Conservation (phyloP, 441 rosid genomes). For the Adansonia madagascariensis region DNA sequence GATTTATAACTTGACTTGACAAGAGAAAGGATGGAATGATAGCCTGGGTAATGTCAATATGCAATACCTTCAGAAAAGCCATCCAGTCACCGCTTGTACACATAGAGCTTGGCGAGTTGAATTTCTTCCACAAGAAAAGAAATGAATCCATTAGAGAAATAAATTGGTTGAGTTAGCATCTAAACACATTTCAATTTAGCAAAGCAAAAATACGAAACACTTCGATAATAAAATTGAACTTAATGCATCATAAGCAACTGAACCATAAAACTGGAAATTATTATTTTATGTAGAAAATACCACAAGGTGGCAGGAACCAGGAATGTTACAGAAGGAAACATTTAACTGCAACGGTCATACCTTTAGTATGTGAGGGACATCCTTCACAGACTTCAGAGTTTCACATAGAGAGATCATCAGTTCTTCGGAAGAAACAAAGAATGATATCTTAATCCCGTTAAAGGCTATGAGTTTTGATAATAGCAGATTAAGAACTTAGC, state of each 20-base stretch:
- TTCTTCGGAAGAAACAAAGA: slow-evolving; percentile 79
- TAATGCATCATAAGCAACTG: slow-evolving; percentile 6
- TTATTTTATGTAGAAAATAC: slow-evolving; percentile 5
- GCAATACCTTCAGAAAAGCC: slow-evolving; percentile 80
- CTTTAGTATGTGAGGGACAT: slow-evolving; percentile 77
- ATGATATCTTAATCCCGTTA: slow-evolving; percentile 73
- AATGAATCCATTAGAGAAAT: slow-evolving; percentile 24
- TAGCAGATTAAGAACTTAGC: slow-evolving; percentile 21
- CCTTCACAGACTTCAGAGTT: slow-evolving; percentile 90
- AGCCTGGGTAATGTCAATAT: slow-evolving; percentile 20
- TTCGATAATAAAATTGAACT: slow-evolving; percentile 1
- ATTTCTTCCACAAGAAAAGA: slow-evolving; percentile 64
- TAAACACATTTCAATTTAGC: slow-evolving; percentile 6
- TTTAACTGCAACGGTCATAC: slow-evolving; percentile 39
- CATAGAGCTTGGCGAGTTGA: slow-evolving; percentile 84
- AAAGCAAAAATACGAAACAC: neutral
- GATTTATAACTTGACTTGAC: neutral
- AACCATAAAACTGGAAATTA: slow-evolving; percentile 18
- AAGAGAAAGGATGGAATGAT: slow-evolving; percentile 23
- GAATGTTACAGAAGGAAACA: slow-evolving; percentile 23
- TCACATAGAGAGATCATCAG: slow-evolving; percentile 76
- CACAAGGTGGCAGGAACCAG: neutral
- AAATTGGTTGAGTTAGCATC: slow-evolving; percentile 20
- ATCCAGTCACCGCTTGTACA: slow-evolving; percentile 84
- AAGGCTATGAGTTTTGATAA: slow-evolving; percentile 38